A percentile compares a stretch with the other conserved stretches of the same genome.
These are phyloP conservation scores for Chalciporus sp. DNA, from an alignment of 1,284 basidiomycete species.

Conservation along the genomic window DNA sequence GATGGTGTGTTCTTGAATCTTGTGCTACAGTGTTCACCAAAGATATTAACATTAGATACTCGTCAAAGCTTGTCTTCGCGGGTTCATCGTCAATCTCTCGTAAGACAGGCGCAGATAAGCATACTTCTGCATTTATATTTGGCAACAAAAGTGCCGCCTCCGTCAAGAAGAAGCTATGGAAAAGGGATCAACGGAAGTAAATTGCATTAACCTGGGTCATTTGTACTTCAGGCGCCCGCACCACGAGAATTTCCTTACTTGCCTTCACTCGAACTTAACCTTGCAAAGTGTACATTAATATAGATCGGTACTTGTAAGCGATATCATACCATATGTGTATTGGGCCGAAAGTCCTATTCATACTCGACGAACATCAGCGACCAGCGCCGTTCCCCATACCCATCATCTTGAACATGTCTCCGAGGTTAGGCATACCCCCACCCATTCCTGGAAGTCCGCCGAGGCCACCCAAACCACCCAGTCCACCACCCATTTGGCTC, in stretches of 20 bases:
- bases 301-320: slow-evolving; percentile 14
- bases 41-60: slow-evolving; percentile 14
- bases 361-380: slow-evolving; percentile 25
- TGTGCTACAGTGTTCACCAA: slow-evolving; percentile 11
- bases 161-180: slow-evolving; percentile 67
- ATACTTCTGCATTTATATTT: slow-evolving; percentile 76
- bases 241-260: slow-evolving; percentile 7
- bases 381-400: slow-evolving; percentile 61
- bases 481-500: slow-evolving; percentile 77
- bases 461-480: slow-evolving; percentile 56
- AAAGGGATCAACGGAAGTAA: slow-evolving; percentile 40
- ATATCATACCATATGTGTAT: slow-evolving; percentile 24
- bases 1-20: slow-evolving; percentile 53
- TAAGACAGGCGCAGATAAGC: slow-evolving; percentile 79
- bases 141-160: slow-evolving; percentile 75
- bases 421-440: slow-evolving; percentile 65
- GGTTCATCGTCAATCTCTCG: slow-evolving; percentile 57
- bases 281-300: slow-evolving; percentile 27
- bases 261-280: slow-evolving; percentile 27
- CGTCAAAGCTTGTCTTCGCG: slow-evolving; percentile 61
- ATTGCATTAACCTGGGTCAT: slow-evolving; percentile 25
- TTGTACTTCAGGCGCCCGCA: slow-evolving; percentile 9
- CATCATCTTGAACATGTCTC: slow-evolving; percentile 85
- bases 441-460: slow-evolving; percentile 46
- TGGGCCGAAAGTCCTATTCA: slow-evolving; percentile 14